Base-by-base conservation (phyloP, 2,329 filamentous ascomycete genomes). In the Alternaria hordeiaustralica region DNA sequence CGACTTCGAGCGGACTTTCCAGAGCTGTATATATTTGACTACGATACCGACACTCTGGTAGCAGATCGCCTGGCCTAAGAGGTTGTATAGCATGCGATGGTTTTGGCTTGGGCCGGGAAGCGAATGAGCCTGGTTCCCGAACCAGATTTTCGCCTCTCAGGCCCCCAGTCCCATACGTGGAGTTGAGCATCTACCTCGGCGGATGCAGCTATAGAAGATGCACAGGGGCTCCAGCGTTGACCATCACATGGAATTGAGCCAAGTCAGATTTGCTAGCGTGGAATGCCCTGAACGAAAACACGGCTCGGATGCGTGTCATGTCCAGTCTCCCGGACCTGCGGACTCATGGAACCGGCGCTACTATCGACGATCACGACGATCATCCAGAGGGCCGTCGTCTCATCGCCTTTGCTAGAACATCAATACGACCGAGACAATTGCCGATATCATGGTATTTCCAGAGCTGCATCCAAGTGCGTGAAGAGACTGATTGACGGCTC, bases 21-120 rank as follows among this genome's bases (percentile, higher is more conserved):
- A 21, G 49, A 65, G 0, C 44, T 67, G 11, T 59, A 54, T 26
- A 8, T 63, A n/a, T 28, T 65, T 20, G 18, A 33, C 28, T 65
- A 50, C 30, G 65, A 65, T 49, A 50, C 59, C 18, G 53, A 44
- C 26, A 12, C n/a, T 21, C n/a, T 5, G 5, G 4, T 25, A 8
- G 28, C 43, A 15, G 43, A 51, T 41, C 53, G 50, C 15, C 11
- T 58, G 13, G 13, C 33, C 18, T 13, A 55, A 20, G 58, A 60
- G 12, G 18, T 36, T 10, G 28, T 47, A 20, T 44, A 26, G 7
- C 47, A 3, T 33, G 41, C 49, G 18, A 36, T n/a, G 49, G 5
- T 23, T 36, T 51, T n/a, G 49, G 13, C 7, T 30, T 5, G 49
- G 7, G 33, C 28, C 18, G 7, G 18, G 28, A 23, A 36, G 20